Base-by-base conservation (phyloP, 1,284 basidiomycete species). In the Sutorius eximius region DNA sequence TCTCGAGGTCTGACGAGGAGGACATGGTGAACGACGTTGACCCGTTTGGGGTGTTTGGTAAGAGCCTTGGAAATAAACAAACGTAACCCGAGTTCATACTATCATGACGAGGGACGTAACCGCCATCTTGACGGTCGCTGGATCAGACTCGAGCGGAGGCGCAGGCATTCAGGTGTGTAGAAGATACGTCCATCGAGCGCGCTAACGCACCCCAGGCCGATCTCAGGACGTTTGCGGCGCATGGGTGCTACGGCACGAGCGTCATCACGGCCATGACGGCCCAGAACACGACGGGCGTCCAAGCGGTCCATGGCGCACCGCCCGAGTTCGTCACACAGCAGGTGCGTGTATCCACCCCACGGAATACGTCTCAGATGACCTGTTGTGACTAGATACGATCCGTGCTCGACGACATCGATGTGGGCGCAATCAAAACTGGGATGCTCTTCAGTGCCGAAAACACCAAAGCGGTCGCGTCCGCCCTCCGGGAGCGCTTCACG, bases 201-300 rank as follows among this genome's bases (percentile, higher is more conserved):
- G 15, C 29, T 2, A 32, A 24, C 46, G 29, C 49, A 46, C 51
- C 18, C 16, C 32, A 90, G 86, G 89, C 87, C 16, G 95, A 98
- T 71, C 76, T 98, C 36, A 95, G 92, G 73, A 91, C 91, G 1
- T 88, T 93, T 60, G 84, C 89, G 3, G 86, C 91, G 0, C 81
- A 90, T 29, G 80, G 80, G 32, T 91, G 89, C 62, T 97, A 95
- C 66, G 95, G 93, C 18, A 81, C 90, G n/a, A 91, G 86, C 54
- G 93, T 86, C 5, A 75, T 96, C 51, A 97, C 95, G 0, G 94
- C 93, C 0, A 71, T 98, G 45, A 95, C 93, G 0, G 91, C 95
- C 0, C 95, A 98, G 69, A 97, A 97, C 70, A 97, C 95, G 0
- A 78, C 73, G 0, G 94, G 93, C 5, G 94, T 98, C 0, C 83